These are phyloP conservation scores for Boletus barrowsii DNA, from an alignment of 768 basidiomycete genomes.

Conservation along the genomic window DNA sequence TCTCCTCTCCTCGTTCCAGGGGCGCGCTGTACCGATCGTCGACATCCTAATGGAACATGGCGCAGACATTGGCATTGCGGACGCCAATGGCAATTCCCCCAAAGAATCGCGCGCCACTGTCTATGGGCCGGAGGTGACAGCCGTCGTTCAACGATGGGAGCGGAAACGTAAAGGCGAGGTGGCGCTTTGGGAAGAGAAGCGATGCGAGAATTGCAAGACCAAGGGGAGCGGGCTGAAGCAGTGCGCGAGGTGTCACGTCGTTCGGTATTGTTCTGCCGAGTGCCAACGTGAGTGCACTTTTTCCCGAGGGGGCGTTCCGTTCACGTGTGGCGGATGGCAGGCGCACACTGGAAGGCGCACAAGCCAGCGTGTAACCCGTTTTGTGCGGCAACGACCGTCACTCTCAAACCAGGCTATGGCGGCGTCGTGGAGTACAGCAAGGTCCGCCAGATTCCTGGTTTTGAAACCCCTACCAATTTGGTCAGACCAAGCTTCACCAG, in stretches of 20 bases:
- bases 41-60: constrained; percentile 49
- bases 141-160: constrained; percentile 44
- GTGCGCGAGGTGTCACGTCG: constrained; percentile 44
- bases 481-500: constrained; percentile 20
- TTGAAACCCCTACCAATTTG: constrained; percentile 22
- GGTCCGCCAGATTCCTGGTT: constrained; percentile 29
- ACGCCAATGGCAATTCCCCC: constrained; percentile 39
- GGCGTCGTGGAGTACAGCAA: constrained; percentile 7
- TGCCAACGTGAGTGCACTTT: constrained; percentile 47
- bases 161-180: constrained; percentile 43
- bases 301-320: not conserved
- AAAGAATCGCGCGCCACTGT: constrained; percentile 23
- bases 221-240: constrained; percentile 34
- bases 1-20: constrained; percentile 34
- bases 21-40: constrained; percentile 32
- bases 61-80: constrained; percentile 41
- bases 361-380: constrained; percentile 48
- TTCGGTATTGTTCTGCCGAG: constrained; percentile 50
- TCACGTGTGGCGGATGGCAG: constrained; percentile 28
- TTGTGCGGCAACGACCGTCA: constrained; percentile 40
- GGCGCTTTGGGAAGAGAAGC: constrained; percentile 40
- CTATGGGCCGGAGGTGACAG: constrained; percentile 44
- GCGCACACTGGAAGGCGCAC: constrained; percentile 45
- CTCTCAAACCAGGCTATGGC: constrained; percentile 44
- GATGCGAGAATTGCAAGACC: constrained; percentile 40